Evolutionary conservation across 108 stramenopile genomes (phyloP).

Genomic region (Pseudonitzschia delicatissima): DNA sequence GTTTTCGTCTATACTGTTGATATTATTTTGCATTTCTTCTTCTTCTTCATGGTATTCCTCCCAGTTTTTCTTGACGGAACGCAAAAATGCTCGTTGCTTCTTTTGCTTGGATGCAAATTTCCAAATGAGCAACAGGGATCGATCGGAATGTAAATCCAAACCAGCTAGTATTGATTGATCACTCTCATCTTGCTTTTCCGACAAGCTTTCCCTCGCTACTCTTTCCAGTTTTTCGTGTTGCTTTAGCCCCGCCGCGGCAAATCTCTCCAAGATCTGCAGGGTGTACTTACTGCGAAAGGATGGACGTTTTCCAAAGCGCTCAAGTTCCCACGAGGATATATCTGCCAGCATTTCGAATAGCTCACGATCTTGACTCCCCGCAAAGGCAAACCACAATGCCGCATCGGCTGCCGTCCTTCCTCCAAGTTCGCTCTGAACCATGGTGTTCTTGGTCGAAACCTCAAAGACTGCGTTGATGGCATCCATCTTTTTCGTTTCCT

Average conservation of each 20-base stretch:
- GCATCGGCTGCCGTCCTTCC: constrained; percentile 83
- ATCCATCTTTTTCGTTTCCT: not conserved
- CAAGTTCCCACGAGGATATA: constrained; percentile 45
- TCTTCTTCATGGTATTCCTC: constrained; percentile 15
- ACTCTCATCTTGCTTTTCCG: not conserved
- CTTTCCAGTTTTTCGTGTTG: not conserved
- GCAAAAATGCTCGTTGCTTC: constrained; percentile 54
- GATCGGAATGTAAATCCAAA: constrained; percentile 49
- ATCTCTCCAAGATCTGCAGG: constrained; percentile 55
- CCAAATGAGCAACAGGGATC: constrained; percentile 59
- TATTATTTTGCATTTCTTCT: constrained; percentile 1
- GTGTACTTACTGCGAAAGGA: constrained; percentile 67
- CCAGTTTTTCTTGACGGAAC: constrained; percentile 46
- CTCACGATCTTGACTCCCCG: constrained; percentile 38
- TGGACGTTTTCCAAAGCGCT: constrained; percentile 50
- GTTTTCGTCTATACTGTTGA: not conserved
- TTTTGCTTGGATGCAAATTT: constrained; percentile 63
- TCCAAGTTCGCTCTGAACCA: constrained; percentile 31
- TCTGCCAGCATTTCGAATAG: constrained; percentile 47
- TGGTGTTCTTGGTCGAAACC: constrained; percentile 5
- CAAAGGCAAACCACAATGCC: constrained; percentile 75
- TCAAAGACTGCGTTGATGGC: not conserved
- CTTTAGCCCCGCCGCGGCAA: constrained; percentile 59
- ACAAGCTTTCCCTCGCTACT: not conserved
- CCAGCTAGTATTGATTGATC: not conserved